Conservation (phyloP, 2,329 filamentous ascomycete genomes). For the Trichoderma breve region DNA sequence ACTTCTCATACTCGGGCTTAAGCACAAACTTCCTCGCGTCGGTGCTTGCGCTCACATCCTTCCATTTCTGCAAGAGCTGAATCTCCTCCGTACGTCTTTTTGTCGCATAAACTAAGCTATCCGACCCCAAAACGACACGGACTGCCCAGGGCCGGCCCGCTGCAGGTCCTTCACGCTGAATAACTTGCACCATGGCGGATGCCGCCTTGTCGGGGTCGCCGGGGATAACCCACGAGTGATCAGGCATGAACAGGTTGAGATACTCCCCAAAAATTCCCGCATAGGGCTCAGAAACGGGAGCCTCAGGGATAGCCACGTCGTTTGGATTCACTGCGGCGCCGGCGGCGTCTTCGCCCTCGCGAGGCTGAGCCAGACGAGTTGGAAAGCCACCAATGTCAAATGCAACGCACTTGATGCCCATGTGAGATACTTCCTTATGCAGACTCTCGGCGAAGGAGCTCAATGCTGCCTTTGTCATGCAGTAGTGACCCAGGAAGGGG, state of each 20-base stretch:
- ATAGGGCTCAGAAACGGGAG: constrained; percentile 23
- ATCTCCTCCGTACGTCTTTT: constrained; percentile 27
- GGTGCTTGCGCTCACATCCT: constrained; percentile 27
- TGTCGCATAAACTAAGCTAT: constrained; percentile 27
- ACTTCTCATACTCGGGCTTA: constrained; percentile 1
- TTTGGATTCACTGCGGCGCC: background rate
- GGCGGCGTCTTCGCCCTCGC: constrained; percentile 22
- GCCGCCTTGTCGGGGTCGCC: constrained; percentile 29
- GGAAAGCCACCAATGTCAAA: constrained; percentile 35
- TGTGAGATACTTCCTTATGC: constrained; percentile 29
- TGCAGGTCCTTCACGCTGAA: constrained; percentile 29
- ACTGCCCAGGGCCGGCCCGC: constrained; percentile 27
- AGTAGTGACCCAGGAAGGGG: constrained; percentile 34
- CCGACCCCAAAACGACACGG: constrained; percentile 33
- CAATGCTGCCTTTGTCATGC: constrained; percentile 31
- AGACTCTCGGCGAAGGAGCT: constrained; percentile 31
- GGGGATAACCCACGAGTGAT: constrained; percentile 27
- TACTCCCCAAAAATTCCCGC: constrained; percentile 24
- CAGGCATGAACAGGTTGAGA: constrained; percentile 24
- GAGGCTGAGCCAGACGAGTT: constrained; percentile 30
- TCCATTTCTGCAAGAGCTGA: constrained; percentile 27
- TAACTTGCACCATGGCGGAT: constrained; percentile 28
- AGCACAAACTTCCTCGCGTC: constrained; percentile 17
- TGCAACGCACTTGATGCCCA: constrained; percentile 31
- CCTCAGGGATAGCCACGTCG: background rate